Conservation (phyloP, 2,329 filamentous ascomycete species). For the Aspergillus pseudoterreus region DNA sequence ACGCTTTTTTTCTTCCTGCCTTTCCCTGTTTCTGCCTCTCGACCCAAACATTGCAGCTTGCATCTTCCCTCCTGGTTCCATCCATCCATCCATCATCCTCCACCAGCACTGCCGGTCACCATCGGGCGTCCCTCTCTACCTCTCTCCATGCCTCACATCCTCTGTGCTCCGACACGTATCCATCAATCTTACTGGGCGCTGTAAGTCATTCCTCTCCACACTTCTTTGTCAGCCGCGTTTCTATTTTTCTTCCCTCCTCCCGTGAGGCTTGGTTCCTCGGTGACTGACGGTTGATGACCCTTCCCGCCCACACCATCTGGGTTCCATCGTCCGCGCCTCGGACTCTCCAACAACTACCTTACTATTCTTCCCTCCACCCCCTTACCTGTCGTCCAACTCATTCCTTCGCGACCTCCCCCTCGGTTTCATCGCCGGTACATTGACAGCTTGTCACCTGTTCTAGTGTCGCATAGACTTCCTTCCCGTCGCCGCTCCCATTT, state of each 20-base stretch:
- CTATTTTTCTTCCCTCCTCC: neutral
- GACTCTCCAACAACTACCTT: neutral
- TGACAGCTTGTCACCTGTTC: conserved; percentile 9
- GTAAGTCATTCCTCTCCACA: neutral
- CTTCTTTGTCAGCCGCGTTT: conserved; percentile 2
- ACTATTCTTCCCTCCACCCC: neutral
- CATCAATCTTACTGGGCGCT: neutral
- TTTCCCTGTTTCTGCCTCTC: neutral
- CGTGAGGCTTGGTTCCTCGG: neutral
- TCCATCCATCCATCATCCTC: neutral
- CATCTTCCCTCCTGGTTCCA: conserved; percentile 2
- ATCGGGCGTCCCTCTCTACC: no score
- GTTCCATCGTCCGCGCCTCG: neutral
- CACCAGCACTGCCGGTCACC: no score
- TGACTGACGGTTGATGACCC: neutral
- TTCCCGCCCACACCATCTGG: neutral
- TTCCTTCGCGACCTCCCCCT: neutral
- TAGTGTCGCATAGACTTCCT: conserved; percentile 9
- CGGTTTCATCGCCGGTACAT: conserved; percentile 6
- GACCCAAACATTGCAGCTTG: neutral
- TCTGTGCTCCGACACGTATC: neutral
- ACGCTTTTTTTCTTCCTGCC: neutral
- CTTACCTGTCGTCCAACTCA: neutral
- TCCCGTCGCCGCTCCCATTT: conserved; percentile 6
- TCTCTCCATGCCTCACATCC: neutral